Evolutionary conservation across 108 stramenopile genomes (phyloP), one percentile per base, ranked within the genome.

Genomic region (Poteriospumella lacustris): DNA sequence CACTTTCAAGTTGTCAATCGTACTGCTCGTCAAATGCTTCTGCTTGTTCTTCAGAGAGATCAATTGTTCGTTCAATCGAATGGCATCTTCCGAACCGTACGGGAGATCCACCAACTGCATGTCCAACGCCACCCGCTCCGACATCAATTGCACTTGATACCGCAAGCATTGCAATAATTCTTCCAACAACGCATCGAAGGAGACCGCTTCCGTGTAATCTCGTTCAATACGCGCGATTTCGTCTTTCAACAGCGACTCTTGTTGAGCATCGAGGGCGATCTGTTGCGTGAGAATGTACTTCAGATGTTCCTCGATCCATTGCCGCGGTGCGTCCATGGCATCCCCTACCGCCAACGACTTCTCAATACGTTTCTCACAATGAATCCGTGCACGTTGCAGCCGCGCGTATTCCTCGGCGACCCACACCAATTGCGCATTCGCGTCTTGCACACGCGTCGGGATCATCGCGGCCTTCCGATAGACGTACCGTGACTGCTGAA

Each of bases 11-110:
- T 26, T 9, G 31, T 64, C 60, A 31, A 64, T 31, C 28, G 31
- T 3, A 64, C 24, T 3, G 28, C 3, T 33, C 15, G 31, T 64
- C 3, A 64, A 24, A 5, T 34, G 28, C 31, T 64, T 64, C 31
- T 64, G 60, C 31, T 64, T 64, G 31, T 64, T 64, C 31, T 64
- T 64, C 31, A 64, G 36, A 34, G 24, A 19, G 15, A 64, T 64
- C 36, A 31, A 34, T 64, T 64, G 60, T 64, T 64, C 29, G 36
- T 64, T 64, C 3, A 24, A 64, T 5, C 31, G 60, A 64, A 64
- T 64, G 31, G 12, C 60, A 5, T 64, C 60, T 3, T 64, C 60
- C 5, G 12, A 12, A 24, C 60, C 60, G 36, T 64, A 12, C 60
- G 5, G 33, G 28, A 31, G 5, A 24, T 34, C 5, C 3, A 31